Evolutionary conservation across 345 rosid genomes (phyloP).

Genomic region (Linum trigynum): DNA sequence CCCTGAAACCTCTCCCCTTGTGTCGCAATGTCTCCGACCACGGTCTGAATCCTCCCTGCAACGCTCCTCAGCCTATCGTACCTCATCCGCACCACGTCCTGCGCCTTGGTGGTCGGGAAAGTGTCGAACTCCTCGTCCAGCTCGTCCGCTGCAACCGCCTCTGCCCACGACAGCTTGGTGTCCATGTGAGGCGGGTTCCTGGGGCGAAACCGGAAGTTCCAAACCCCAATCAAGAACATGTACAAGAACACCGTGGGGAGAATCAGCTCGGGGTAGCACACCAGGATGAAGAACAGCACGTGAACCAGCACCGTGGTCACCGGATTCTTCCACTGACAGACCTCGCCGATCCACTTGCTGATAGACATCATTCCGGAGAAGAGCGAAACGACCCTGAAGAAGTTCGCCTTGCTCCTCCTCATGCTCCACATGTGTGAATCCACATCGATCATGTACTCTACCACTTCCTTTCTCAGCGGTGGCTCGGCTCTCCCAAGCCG

Average conservation of each 20-base stretch:
- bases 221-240: conserved; percentile 25
- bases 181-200: conserved; percentile 32
- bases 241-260: conserved; percentile 24
- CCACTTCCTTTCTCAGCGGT: conserved; percentile 25
- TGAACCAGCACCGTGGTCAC: conserved; percentile 17
- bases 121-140: conserved; percentile 29
- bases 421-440: conserved; percentile 33
- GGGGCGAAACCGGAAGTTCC: conserved; percentile 23
- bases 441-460: conserved; percentile 27
- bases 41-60: conserved; percentile 28
- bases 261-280: conserved; percentile 26
- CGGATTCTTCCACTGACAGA: conserved; percentile 25
- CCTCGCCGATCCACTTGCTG: conserved; percentile 23
- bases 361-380: conserved; percentile 19
- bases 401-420: conserved; percentile 29
- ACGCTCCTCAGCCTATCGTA: conserved; percentile 26
- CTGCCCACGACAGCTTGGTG: conserved; percentile 25
- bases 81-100: conserved; percentile 19
- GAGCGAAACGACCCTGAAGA: conserved; percentile 19
- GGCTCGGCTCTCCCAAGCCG: conserved; percentile 27
- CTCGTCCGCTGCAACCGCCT: conserved; percentile 23
- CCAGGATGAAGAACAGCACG: conserved; percentile 17
- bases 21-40: conserved; percentile 29
- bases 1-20: conserved; percentile 25
- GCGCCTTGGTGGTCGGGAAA: conserved; percentile 21